Conservation (phyloP, 441 rosid species). For the Rhodomyrtus psidioides region DNA sequence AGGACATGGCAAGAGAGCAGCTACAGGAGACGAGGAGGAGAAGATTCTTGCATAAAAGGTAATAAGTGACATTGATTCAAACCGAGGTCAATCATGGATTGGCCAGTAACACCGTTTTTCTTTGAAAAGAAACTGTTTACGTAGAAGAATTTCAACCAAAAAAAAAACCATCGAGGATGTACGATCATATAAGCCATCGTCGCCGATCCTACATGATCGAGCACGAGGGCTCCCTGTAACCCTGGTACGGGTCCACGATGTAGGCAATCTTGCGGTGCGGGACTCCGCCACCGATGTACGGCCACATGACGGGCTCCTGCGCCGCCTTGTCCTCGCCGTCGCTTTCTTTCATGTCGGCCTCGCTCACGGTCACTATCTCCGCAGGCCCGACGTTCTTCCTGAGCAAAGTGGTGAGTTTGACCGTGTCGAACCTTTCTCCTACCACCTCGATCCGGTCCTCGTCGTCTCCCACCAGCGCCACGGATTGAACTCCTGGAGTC, state of each 20-base stretch:
- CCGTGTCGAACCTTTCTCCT: background rate
- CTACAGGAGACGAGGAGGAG: background rate
- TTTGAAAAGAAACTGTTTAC: background rate
- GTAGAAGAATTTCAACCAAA: background rate
- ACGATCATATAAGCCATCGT: background rate
- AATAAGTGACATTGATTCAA: background rate
- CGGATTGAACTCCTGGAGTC: background rate
- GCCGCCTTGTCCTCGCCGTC: background rate
- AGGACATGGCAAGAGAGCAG: background rate
- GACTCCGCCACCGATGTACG: background rate
- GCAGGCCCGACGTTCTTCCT: background rate
- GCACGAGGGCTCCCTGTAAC: background rate
- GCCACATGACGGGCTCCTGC: background rate
- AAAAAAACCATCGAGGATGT: background rate
- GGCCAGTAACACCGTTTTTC: background rate
- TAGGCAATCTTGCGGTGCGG: background rate
- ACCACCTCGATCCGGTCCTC: background rate
- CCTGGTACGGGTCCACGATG: background rate
- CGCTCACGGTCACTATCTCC: background rate
- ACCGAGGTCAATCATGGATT: background rate
- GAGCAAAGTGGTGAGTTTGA: background rate
- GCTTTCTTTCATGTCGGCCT: background rate
- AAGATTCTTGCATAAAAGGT: background rate
- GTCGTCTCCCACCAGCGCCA: background rate
- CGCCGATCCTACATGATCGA: background rate